Conservation (phyloP, 2,329 filamentous ascomycete species). For the Tolypocladium inflatum region DNA sequence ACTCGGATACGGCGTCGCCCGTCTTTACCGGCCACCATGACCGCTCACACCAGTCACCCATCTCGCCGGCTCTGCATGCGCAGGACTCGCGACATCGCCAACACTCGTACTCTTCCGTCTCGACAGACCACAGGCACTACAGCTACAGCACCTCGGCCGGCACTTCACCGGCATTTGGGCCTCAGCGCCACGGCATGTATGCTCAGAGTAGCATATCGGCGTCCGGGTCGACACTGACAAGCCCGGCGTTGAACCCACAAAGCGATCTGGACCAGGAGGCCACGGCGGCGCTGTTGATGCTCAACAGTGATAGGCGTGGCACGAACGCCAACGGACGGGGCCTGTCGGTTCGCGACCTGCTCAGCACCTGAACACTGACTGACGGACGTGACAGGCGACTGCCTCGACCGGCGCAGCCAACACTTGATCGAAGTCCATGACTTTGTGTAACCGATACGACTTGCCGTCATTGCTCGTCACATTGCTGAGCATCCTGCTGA, state of each 20-base stretch:
- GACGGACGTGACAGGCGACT: not conserved
- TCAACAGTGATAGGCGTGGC: slow-evolving; percentile 66
- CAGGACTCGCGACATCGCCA: slow-evolving; percentile 35
- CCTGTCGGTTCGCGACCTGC: slow-evolving; percentile 44
- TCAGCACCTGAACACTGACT: slow-evolving; percentile 34
- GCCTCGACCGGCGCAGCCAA: not conserved
- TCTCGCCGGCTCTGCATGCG: slow-evolving; percentile 41
- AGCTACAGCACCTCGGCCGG: slow-evolving; percentile 39
- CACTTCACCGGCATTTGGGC: slow-evolving; percentile 49
- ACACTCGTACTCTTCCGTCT: slow-evolving; percentile 45
- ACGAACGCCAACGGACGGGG: slow-evolving; percentile 29
- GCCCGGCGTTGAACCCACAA: slow-evolving; percentile 46
- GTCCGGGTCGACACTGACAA: slow-evolving; percentile 45
- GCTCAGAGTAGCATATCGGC: slow-evolving; percentile 31
- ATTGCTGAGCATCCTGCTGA: not conserved
- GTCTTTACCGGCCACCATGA: slow-evolving; percentile 26
- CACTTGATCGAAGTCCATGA: not conserved
- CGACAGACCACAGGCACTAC: slow-evolving; percentile 40
- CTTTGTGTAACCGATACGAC: not conserved
- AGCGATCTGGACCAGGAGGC: slow-evolving; percentile 64
- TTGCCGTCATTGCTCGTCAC: not conserved
- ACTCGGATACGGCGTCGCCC: slow-evolving; percentile 40
- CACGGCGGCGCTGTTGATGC: slow-evolving; percentile 77
- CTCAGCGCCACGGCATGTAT: slow-evolving; percentile 28
- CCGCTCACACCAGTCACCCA: slow-evolving; percentile 33